Base-by-base conservation (phyloP, 23 red algal species). In the Gracilariopsis chorda region DNA sequence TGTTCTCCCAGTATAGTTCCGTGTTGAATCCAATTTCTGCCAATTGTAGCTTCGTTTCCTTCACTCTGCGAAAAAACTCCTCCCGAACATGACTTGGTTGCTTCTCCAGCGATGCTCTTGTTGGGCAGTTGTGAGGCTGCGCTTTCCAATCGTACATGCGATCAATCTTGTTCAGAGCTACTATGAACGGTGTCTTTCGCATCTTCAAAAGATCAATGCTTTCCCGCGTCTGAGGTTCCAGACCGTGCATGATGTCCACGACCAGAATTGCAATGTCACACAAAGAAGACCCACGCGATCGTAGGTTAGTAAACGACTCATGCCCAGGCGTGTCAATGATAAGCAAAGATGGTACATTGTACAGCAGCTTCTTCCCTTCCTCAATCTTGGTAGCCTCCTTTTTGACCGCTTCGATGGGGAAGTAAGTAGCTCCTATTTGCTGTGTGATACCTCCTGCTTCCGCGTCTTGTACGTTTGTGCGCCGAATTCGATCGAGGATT, bases 261-360 rank as follows among this genome's bases (percentile, higher is more conserved):
- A 99, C 97, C 34, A 99, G 86, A 57, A 99, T 99, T n/a, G 97
- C 97, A 90, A 99, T 96, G 61, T 99, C 97, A 78, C 97, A 99
- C 30, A 99, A 86, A 42, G 93, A 96, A 42, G 93, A 96, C 28
- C 97, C 97, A 27, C 97, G 92, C 21, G 97, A 96, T 24, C 97
- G 93, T 70, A 99, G 61, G 65, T 99, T 99, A 23, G 97, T 99
- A 70, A 99, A 99, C 11, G 90, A 94, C 63, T 99, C 97, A 71
- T 99, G 97, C 7, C 97, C 97, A 53, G 97, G 97, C 19, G 97
- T 99, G 76, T 99, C 97, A 78, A 99, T 99, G 47, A 99, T 94
- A 33, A 99, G 90, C 83, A 99, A 53, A 56, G 97, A 91, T 0
- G 97, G 97, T 51, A 99, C 82, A 52, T 92, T 87, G 90, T 99